Base-by-base conservation (phyloP, 306 rosid genomes). In the Acacia crassicarpa region DNA sequence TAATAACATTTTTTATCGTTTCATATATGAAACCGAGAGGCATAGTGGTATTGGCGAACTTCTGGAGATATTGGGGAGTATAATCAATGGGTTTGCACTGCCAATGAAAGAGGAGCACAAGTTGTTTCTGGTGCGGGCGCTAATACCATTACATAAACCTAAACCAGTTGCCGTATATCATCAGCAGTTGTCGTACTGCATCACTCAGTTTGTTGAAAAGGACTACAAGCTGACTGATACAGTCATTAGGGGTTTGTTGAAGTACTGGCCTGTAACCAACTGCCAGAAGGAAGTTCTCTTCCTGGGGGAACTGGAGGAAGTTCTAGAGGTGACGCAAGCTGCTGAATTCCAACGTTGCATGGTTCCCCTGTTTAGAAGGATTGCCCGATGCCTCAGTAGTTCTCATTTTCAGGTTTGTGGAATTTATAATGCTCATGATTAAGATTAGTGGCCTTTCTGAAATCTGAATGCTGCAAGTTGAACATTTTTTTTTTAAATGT, bases 91-190 rank as follows among this genome's bases (percentile, higher is more conserved):
- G 45, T 95, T 95, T 81, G 99, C 99, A 0, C 79, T 95, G 72
- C 99, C 99, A 2, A 95, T 95, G 99, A 95, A 95, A 83, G 99
- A 95, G 90, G 99, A 95, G 83, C 99, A 95, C 56, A 95, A 95
- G 84, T 68, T 95, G 87, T 95, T 95, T 81, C 94, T 95, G 68
- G 97, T 92, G 66, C 91, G 98, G 79, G 99, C 99, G 25, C 91
- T 95, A 74, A 77, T 95, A 83, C 99, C 99, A 7, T 85, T 95
- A 85, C 99, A 95, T 88, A 95, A 95, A 89, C 98, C 99, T 17
- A 95, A 93, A 84, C 83, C 99, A 0, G 72, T 91, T 38, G 40
- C 87, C 8, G 41, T 89, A 32, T 95, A 93, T 82, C 99, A 95
- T 78, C 99, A 93, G 87, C 99, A 95, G 84, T 85, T 95, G 80